phyloP scores from a whole-genome alignment of 192 early-diverging fungal species.

The Backusella sp. region DNA sequence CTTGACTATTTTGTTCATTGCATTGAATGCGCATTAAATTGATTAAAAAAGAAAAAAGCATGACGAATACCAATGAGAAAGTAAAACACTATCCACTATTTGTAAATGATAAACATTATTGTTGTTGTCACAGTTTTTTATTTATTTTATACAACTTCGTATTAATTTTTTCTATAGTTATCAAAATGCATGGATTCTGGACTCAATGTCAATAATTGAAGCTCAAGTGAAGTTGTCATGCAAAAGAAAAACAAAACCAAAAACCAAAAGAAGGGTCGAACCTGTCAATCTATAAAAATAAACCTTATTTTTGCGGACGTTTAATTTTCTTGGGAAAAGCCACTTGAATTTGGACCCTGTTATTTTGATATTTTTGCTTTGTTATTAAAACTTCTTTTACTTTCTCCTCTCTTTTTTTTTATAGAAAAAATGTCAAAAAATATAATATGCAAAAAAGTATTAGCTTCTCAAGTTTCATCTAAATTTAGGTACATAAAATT shows the following conservation, averaged over 20 bases:
- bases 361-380: background rate
- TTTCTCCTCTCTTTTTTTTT: background rate
- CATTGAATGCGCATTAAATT: background rate
- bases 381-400: background rate
- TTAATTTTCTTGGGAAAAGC: background rate
- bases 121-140: background rate
- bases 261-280: background rate
- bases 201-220: background rate
- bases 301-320: background rate
- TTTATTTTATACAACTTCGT: background rate
- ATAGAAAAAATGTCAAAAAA: background rate
- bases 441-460: slow-evolving; percentile 51
- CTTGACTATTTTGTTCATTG: background rate
- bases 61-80: background rate
- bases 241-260: background rate
- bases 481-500: slow-evolving; percentile 56
- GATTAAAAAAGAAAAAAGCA: background rate
- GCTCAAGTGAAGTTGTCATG: background rate
- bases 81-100: background rate
- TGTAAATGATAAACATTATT: background rate
- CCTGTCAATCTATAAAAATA: background rate
- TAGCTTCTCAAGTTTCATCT: slow-evolving; percentile 61
- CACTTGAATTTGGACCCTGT: background rate
- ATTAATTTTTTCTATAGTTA: slow-evolving; percentile 3
- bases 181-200: background rate